Evolutionary conservation across 768 basidiomycete genomes (phyloP).

Genomic region (Leccinum obscurum): DNA sequence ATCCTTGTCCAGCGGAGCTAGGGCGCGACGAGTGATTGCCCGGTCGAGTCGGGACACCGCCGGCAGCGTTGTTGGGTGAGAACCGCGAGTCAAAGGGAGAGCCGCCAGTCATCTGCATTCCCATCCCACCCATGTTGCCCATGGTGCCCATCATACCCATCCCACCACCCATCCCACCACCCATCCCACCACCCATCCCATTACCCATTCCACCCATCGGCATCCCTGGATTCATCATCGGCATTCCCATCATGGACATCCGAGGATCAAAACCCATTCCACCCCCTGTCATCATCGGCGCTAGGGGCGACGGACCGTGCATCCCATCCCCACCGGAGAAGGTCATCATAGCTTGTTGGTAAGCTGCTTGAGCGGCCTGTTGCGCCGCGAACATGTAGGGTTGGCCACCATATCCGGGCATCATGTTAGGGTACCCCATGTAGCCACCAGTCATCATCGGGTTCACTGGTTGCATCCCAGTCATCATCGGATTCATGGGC

Average conservation of each 20-base stretch:
- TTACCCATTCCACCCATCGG: slow-evolving; percentile 40
- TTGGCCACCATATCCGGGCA: slow-evolving; percentile 51
- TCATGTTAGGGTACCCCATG: slow-evolving; percentile 43
- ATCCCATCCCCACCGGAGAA: slow-evolving; percentile 73
- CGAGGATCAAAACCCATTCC: slow-evolving; percentile 67
- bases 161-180: slow-evolving; percentile 26
- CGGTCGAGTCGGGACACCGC: slow-evolving; percentile 29
- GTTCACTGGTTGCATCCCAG: slow-evolving; percentile 48
- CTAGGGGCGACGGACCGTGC: slow-evolving; percentile 38
- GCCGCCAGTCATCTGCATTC: slow-evolving; percentile 64
- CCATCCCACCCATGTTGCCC: slow-evolving; percentile 40
- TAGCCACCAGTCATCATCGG: slow-evolving; percentile 55
- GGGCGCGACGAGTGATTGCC: slow-evolving; percentile 43
- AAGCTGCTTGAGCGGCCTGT: slow-evolving; percentile 78
- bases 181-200: neutral
- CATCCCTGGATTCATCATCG: slow-evolving; percentile 55
- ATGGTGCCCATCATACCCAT: slow-evolving; percentile 31
- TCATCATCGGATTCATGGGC: slow-evolving; percentile 59
- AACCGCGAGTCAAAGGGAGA: slow-evolving; percentile 60
- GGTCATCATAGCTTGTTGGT: slow-evolving; percentile 87
- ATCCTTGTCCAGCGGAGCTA: slow-evolving; percentile 54
- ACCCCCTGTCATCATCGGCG: slow-evolving; percentile 59
- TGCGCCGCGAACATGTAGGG: slow-evolving; percentile 88
- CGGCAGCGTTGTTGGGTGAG: slow-evolving; percentile 34
- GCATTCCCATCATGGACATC: slow-evolving; percentile 82